Evolutionary conservation across 352 stramenopile species (phyloP).

Genomic region (Thraustochytrium striatum): DNA sequence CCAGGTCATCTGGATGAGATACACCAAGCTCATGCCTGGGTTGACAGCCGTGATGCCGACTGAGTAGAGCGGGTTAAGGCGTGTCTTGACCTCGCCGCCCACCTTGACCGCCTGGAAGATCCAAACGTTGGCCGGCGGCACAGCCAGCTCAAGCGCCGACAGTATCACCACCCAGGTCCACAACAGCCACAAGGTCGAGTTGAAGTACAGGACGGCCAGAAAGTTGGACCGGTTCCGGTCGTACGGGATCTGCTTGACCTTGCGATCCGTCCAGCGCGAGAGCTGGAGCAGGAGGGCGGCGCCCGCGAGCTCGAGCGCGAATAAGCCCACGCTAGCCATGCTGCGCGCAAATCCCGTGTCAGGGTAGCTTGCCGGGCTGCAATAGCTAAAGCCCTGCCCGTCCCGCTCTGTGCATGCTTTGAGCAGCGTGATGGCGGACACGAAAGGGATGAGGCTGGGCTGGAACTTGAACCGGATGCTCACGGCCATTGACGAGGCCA

Average conservation of each 20-base stretch:
- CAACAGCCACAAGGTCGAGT: not conserved
- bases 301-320: not conserved
- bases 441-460: not conserved
- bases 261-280: not conserved
- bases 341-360: not conserved
- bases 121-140: not conserved
- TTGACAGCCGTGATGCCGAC: not conserved
- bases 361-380: not conserved
- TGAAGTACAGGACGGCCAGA: not conserved
- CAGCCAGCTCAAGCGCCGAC: not conserved
- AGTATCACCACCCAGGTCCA: not conserved
- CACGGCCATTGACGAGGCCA: not conserved
- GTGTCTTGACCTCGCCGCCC: not conserved
- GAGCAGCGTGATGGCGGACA: not conserved
- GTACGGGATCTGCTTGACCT: not conserved
- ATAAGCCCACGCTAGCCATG: not conserved
- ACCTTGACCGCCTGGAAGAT: not conserved
- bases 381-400: not conserved
- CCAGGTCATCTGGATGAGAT: not conserved
- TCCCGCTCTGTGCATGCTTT: not conserved
- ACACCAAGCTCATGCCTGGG: not conserved
- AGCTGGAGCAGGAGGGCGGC: not conserved
- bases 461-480: not conserved
- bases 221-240: not conserved
- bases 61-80: constrained; percentile 7